These are phyloP conservation scores for Arabidopsis lyrata DNA, from an alignment of 441 rosid genomes.

Conservation along the genomic window DNA sequence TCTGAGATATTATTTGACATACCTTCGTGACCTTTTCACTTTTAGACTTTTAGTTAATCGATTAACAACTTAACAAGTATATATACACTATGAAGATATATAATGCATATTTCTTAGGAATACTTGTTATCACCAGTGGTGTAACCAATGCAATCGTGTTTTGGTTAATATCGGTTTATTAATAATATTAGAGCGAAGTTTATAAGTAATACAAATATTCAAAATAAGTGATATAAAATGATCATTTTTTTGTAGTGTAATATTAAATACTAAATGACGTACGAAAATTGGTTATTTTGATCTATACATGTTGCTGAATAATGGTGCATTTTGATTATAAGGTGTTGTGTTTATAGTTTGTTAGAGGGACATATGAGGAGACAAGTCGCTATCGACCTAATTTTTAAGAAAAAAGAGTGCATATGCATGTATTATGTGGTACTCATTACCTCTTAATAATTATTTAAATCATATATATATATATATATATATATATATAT, in stretches of 20 bases:
- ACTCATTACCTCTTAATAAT: neutral
- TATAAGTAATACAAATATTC: too few relatives aligned
- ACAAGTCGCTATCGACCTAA: conserved; percentile 40
- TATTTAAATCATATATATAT: conserved; percentile 8
- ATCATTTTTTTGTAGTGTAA: too few relatives aligned
- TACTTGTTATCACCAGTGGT: neutral
- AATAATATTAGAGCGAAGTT: conserved; percentile 15
- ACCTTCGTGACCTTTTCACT: conserved; percentile 10
- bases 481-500: conserved; percentile 5
- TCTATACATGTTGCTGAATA: conserved; percentile 31
- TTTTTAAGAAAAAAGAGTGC: conserved; percentile 28
- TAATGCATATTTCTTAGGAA: neutral
- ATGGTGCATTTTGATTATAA: conserved; percentile 33
- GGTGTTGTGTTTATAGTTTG: conserved; percentile 41
- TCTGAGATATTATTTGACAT: neutral
- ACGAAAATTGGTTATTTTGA: neutral
- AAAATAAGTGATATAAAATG: too few relatives aligned
- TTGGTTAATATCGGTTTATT: neutral
- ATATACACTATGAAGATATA: neutral
- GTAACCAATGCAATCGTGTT: conserved; percentile 24
- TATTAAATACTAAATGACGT: conserved; percentile 9
- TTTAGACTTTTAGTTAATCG: neutral
- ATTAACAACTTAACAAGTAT: neutral
- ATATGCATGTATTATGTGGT: conserved; percentile 40
- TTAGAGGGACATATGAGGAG: conserved; percentile 45